Base-by-base conservation (phyloP, 257 asterid species). In the Buddleja alternifolia region DNA sequence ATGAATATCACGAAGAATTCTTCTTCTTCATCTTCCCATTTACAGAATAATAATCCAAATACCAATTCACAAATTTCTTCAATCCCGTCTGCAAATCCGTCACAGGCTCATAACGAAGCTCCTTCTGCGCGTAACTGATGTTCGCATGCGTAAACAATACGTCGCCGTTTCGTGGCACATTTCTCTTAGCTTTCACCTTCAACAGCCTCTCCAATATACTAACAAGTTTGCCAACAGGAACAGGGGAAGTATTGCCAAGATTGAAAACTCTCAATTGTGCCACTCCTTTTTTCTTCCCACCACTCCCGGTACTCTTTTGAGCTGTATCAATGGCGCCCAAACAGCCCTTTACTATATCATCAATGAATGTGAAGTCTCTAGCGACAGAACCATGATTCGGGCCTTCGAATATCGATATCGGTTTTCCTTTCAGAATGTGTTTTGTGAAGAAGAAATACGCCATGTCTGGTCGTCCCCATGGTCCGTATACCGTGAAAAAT, bases 241-340 rank as follows among this genome's bases (percentile, higher is more conserved):
- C 81, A 9, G 84, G 84, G 17, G 81, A 75, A 21, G 86, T 81
- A 8, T 78, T 81, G 25, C 86, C 86, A 11, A 81, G 79, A 62
- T 81, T 78, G 72, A 78, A 82, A 11, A 82, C 80, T 0, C 86
- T 41, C 42, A 82, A 50, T 21, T 82, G 84, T 0, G 86, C 86
- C 34, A 64, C 45, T 0, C 70, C 77, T 17, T 17, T 81, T 73
- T 78, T 78, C 71, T 69, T 78, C 24, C 83, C 83, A 14, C 83
- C 83, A 9, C 81, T 78, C 15, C 86, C 86, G 0, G 83, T 81
- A 15, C 86, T 81, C 69, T 73, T 78, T 46, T 45, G 62, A 0
- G 84, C 80, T 0, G 86, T 75, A 52, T 82, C 86, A 1, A 82
- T 21, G 0, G 86, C 63, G 8, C 71, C 83, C 63, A 78, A 16